Base-by-base conservation (phyloP, 305 asterid species). In the Plantago lanceolata region DNA sequence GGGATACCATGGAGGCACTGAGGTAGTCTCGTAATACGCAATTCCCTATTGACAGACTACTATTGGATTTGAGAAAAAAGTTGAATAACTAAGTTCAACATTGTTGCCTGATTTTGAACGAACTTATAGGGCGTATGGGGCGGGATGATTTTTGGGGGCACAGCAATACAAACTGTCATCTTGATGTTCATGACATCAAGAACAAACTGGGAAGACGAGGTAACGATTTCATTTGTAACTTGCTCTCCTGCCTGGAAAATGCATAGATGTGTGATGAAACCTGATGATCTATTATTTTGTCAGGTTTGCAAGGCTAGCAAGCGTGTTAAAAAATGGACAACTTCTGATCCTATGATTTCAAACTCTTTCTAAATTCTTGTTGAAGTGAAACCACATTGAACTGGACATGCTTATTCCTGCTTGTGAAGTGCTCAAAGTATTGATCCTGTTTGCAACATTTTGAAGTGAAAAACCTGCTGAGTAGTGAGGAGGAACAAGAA, bases 141-240 rank as follows among this genome's bases (percentile, higher is more conserved):
- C 48, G 88, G 88, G 55, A 82, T 89, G 96, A 86, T 88, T 6
- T 83, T 89, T 59, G 95, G 97, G 37, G 97, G 97, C 63, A 83
- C 94, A 2, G 84, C 87, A 7, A 19, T 89, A 18, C 97, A 89
- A 51, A 89, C 97, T 19, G n/a, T 74, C 60, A 75, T 87, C 15
- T 70, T 89, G 63, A 71, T 79, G 28, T 64, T 78, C 60, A 80
- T 89, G 57, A 78, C 80, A 6, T 63, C 75, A 1, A 72, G 87
- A 65, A 81, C 94, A 43, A 88, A 89, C 57, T 89, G 95, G 97
- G 86, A 81, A 35, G 82, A 77, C 14, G 95, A 89, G 94, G 97
- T 89, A 78, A 49, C 12, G 56, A 19, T 1, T 51, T 51, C 14
- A 51, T n/a, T 3, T 2, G 15, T 3, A 51, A 51, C 26, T 51